These are phyloP conservation scores for Fusarium marasasianum DNA, from an alignment of 2,329 filamentous ascomycete genomes.

Conservation along the genomic window DNA sequence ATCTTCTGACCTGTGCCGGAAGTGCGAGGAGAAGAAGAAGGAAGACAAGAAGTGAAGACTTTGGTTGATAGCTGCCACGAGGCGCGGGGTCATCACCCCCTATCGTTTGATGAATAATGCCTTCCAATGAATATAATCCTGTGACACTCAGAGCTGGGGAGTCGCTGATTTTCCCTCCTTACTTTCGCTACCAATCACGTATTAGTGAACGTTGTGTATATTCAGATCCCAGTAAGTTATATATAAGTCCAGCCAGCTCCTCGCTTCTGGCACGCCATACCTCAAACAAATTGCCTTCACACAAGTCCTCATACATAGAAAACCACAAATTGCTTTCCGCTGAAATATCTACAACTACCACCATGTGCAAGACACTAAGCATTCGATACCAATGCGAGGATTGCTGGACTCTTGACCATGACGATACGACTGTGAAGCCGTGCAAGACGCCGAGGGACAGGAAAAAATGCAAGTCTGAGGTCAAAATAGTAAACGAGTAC, in stretches of 20 bases:
- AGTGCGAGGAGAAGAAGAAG: not conserved
- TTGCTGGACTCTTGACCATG: not conserved
- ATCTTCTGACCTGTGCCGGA: not conserved
- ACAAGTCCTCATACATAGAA: not conserved
- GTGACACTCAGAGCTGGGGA: accelerated
- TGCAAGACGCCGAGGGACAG: not conserved
- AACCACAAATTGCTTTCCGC: accelerated
- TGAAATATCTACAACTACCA: too few relatives aligned
- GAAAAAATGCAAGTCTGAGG: not conserved
- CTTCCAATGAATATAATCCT: accelerated
- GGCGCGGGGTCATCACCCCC: accelerated
- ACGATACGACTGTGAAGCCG: too few relatives aligned
- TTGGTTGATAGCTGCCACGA: not conserved
- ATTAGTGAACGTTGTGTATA: too few relatives aligned
- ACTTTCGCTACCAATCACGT: too few relatives aligned
- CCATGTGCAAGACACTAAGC: not conserved
- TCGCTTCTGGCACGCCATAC: accelerated
- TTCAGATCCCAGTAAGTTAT: too few relatives aligned
- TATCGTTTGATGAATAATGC: not conserved
- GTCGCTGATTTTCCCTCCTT: too few relatives aligned
- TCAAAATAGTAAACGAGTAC: not conserved
- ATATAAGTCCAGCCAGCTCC: not conserved
- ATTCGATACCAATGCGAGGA: not conserved
- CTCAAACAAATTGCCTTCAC: not conserved
- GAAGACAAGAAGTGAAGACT: not conserved